Evolutionary conservation across 441 rosid genomes (phyloP), one percentile per base, ranked within the genome.

Genomic region (Pelargonium fulgidum): DNA sequence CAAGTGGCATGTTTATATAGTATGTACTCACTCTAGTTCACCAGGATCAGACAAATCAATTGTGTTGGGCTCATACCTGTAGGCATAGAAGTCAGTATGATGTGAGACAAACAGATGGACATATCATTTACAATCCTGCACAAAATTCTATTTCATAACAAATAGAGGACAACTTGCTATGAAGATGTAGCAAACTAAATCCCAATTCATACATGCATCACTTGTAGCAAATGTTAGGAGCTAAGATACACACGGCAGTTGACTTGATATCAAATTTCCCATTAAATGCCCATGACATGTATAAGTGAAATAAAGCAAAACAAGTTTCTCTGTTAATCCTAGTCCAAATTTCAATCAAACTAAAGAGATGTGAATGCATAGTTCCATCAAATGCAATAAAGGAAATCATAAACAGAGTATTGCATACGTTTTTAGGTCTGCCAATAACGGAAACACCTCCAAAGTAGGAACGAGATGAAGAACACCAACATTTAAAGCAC

Each of bases 31-130:
- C 99, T 94, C 98, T 77, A 89, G 82, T 72, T 90, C 97, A 8
- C 80, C 74, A 80, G 77, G 92, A 72, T 95, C 96, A 52, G 98
- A 78, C 7, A 95, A 87, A 79, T 95, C 99, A 69, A 95, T 78
- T n/a, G 99, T 95, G 81, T 95, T 92, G 73, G 99, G 98, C 83
- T 95, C 99, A 48, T 95, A 95, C 87, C 99, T 95, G 87, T 66
- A 70, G 68, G 41, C 58, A 83, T 52, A 67, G 11, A 76, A 77
- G 68, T 59, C n/a, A 62, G 54, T 64, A 66, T n/a, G 67, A 19
- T 17, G 52, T 77, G 42, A 72, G 41, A 65, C 75, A 61, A 65
- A 42, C 29, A 56, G 16, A 52, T 10, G 42, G 22, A 65, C 19
- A 8, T 58, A 22, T 16, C 3, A 12, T 48, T 45, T 9, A 44